Conservation (phyloP, 176 grass and related monocot genomes). For the Oryza meyeriana region DNA sequence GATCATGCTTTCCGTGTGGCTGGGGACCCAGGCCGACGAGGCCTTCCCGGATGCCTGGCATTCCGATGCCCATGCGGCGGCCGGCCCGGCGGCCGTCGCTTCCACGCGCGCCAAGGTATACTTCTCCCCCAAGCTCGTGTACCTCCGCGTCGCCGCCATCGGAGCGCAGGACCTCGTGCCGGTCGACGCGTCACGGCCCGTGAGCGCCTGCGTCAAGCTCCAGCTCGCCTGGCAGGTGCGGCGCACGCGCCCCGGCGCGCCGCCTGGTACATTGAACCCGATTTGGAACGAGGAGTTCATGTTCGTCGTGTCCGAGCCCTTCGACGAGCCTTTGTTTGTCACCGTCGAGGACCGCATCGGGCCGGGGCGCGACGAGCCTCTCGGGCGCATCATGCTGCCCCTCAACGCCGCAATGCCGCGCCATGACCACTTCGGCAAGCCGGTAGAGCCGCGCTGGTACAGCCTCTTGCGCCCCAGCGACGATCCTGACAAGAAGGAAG, state of each 20-base stretch:
- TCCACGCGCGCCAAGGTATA: slow-evolving; percentile 92
- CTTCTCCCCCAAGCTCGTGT: slow-evolving; percentile 89
- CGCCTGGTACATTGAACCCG: slow-evolving; percentile 57
- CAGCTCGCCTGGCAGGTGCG: slow-evolving; percentile 68
- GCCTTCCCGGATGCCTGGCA: slow-evolving; percentile 90
- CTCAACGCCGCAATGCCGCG: slow-evolving; percentile 40
- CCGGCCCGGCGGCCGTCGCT: slow-evolving; percentile 25
- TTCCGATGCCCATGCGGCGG: slow-evolving; percentile 62
- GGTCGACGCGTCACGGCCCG: slow-evolving; percentile 54
- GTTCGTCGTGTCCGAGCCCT: slow-evolving; percentile 86
- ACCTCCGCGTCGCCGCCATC: slow-evolving; percentile 62
- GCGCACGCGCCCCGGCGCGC: slow-evolving; percentile 52
- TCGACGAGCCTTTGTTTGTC: slow-evolving; percentile 71
- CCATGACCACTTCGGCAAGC: slow-evolving; percentile 73
- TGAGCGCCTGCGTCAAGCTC: slow-evolving; percentile 55
- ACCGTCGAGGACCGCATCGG: slow-evolving; percentile 85
- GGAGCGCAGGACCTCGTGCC: slow-evolving; percentile 84
- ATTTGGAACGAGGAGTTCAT: slow-evolving; percentile 91
- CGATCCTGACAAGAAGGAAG: slow-evolving; percentile 68
- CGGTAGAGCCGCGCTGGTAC: slow-evolving; percentile 67
- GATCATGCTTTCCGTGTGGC: slow-evolving; percentile 94
- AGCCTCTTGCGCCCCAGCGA: slow-evolving; percentile 52
- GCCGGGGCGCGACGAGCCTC: slow-evolving; percentile 60
- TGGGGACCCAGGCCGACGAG: slow-evolving; percentile 97
- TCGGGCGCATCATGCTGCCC: slow-evolving; percentile 62